Evolutionary conservation across 1,284 basidiomycete species (phyloP), one percentile per base, ranked within the genome.

Genomic region (Ustilago vetiveriae): DNA sequence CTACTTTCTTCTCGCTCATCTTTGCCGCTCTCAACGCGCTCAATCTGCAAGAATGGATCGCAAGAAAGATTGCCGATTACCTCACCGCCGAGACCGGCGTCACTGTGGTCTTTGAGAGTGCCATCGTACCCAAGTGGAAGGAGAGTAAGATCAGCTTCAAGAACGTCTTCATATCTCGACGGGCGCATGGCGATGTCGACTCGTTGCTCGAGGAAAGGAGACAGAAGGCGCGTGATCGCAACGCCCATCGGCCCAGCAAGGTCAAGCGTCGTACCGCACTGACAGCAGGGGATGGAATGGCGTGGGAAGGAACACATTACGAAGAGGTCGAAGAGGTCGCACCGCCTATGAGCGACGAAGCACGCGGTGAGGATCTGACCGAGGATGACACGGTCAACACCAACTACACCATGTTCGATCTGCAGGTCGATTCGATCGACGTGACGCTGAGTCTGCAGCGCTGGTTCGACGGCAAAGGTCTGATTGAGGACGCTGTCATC

Each of bases 81-180:
- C 85, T 99, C 49, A 98, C 96, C 2, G 86, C 89, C 0, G 90
- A 94, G 81, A 96, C 94, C 0, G 96, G 96, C 0, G 89, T 96
- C 39, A 94, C 89, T 4, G 90, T 99, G 72, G 91, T 96, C 46
- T 98, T 98, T 82, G 95, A 98, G 83, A 94, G 92, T 7, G 96
- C 96, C 24, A 94, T 98, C 73, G 94, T 98, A 5, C 95, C 95
- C 3, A 94, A 94, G 81, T 98, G 95, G 93, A 92, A 92, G 62
- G 92, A 95, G 75, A 94, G 92, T 14, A 89, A 90, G 19, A 91
- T 98, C 63, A 93, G 92, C 1, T 96, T 98, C 86, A 92, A 93
- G 79, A 97, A 98, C 74, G 94, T 98, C 39, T 98, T 92, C 77
- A 86, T 98, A 39, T 94, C 93, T 11, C 88, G 92, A 3, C 87